phyloP scores from a whole-genome alignment of 176 grass and related monocot genomes.

The Triticum dicoccoides region DNA sequence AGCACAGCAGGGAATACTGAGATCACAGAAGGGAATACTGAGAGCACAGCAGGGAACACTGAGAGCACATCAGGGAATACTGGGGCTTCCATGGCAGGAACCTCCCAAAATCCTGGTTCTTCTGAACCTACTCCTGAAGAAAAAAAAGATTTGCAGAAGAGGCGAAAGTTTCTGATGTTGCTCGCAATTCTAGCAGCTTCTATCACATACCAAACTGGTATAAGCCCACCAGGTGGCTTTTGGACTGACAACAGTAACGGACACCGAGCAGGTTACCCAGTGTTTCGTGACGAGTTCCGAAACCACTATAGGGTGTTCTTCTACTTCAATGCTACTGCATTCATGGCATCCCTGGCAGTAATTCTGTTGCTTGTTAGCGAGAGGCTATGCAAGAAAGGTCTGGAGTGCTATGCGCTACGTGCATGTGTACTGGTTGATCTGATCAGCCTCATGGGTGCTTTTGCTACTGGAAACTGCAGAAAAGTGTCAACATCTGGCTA shows the following conservation, averaged over 20 bases:
- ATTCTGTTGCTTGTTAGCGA: conserved; percentile 51
- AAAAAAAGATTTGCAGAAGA: conserved; percentile 26
- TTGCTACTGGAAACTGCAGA: conserved; percentile 41
- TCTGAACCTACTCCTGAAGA: background rate
- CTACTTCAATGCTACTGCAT: conserved; percentile 52
- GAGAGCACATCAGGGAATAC: background rate
- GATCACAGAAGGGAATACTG: no score
- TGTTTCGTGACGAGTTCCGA: conserved; percentile 44
- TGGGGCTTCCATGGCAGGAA: background rate
- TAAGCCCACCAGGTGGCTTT: conserved; percentile 61
- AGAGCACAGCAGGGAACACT: background rate
- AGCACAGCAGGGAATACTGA: no score
- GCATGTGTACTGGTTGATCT: conserved; percentile 34
- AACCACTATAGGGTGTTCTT: conserved; percentile 41
- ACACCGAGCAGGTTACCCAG: conserved; percentile 29
- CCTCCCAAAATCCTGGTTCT: background rate
- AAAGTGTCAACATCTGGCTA: conserved; percentile 37
- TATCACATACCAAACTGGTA: conserved; percentile 48
- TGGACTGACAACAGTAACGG: conserved; percentile 25
- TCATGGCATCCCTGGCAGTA: conserved; percentile 52
- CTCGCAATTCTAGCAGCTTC: conserved; percentile 57
- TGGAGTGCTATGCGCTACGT: conserved; percentile 23
- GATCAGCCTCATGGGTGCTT: conserved; percentile 52
- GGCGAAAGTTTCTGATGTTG: conserved; percentile 45
- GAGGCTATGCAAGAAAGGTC: conserved; percentile 36